Conservation (phyloP, 2,329 filamentous ascomycete genomes). For the Rutstroemia sp. region DNA sequence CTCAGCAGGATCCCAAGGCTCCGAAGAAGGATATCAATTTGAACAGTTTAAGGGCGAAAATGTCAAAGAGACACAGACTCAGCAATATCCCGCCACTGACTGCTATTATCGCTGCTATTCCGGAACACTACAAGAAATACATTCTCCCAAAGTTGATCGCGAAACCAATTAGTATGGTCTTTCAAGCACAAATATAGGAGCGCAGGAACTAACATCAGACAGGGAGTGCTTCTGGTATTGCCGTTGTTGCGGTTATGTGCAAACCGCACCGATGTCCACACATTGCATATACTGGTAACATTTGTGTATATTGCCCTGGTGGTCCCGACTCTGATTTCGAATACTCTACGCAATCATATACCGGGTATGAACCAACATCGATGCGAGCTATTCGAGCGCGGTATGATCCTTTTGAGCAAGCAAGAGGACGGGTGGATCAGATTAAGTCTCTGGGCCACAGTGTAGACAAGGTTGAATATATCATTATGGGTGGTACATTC, state of each 20-base stretch:
- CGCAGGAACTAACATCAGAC: constrained; percentile 11
- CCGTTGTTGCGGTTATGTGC: constrained; percentile 98
- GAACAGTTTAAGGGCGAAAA: constrained; percentile 77
- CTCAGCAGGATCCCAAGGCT: constrained; percentile 63
- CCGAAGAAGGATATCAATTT: constrained; percentile 85
- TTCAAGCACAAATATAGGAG: constrained; percentile 4
- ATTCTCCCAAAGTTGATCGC: constrained; percentile 93
- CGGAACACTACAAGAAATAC: constrained; percentile 99
- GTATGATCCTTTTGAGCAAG: constrained; percentile 97
- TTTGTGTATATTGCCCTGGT: constrained; percentile 97
- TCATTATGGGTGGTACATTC: constrained; percentile 99
- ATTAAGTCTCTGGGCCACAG: constrained; percentile 93
- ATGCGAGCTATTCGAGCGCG: constrained; percentile 96
- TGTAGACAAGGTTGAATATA: constrained; percentile 98
- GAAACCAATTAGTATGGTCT: constrained; percentile 75
- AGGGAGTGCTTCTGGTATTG: constrained; percentile 93
- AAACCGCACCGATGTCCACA: constrained; percentile 97
- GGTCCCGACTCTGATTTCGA: constrained; percentile 98
- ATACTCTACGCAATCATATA: constrained; percentile 98
- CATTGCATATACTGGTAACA: constrained; percentile 97
- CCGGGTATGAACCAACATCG: constrained; percentile 94
- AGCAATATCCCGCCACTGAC: constrained; percentile 85
- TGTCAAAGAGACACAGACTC: constrained; percentile 88
- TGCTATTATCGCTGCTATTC: constrained; percentile 94
- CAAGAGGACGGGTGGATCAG: constrained; percentile 89